Base-by-base conservation (phyloP, 768 basidiomycete genomes). In the Gymnopilus dilepis region DNA sequence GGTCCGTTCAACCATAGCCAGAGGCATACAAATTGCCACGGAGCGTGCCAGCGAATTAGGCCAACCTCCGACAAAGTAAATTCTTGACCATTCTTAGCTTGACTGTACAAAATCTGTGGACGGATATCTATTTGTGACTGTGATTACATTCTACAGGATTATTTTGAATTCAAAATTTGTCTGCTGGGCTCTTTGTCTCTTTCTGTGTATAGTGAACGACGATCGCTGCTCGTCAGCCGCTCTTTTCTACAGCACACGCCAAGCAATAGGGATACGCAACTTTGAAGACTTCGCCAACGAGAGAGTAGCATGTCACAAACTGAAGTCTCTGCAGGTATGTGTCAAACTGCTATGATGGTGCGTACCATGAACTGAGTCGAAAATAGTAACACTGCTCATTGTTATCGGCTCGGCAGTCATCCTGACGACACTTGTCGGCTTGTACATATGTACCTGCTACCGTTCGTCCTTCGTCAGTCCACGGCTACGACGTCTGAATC, bases 11-110 rank as follows among this genome's bases (percentile, higher is more conserved):
- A 98, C 96, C 0, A 95, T 99, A 70, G 97, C 97, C 17, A 83
- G 97, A 52, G 90, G 91, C 6, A 97, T 99, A 56, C 96, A 99
- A 74, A 83, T 93, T 9, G 97, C 97, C 1, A 94, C 97, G 0
- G 90, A 94, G 63, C 89, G 91, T 7, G 95, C 95, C 1, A 89
- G 90, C 56, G 87, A 92, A 68, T 81, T 97, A 3, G 95, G 95
- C 0, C 90, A 94, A 70, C 87, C 86, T 28, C 63, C 67, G 0
- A 87, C 83, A 74, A 84, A 85, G 63, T 86, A 72, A 69, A 62
- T 15, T 33, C 11, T 28, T 6, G 13, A 51, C 43, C 15, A 19
- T 5, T 30, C 34, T 8, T 22, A 30, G 13, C 34, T 1, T 43
- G 17, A 22, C 24, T 15, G n/a, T 19, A 5, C 6, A 19, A 50